phyloP scores from a whole-genome alignment of 805 yeast genomes.

The Danielia reshetovae region DNA sequence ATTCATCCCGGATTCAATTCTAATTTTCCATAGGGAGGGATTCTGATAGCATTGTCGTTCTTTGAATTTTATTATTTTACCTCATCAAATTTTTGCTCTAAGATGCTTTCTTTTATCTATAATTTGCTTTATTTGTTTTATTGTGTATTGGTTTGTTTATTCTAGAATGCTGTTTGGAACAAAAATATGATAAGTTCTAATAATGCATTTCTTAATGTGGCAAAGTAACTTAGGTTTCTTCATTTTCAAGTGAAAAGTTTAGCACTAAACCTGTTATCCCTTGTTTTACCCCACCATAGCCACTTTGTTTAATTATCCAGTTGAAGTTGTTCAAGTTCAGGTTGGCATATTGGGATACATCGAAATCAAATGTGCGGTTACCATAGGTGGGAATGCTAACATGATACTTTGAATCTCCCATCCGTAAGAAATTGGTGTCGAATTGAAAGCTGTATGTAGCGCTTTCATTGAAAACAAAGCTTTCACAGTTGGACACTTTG shows the following conservation, averaged over 20 bases:
- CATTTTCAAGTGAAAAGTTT: constrained; percentile 36
- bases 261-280: constrained; percentile 34
- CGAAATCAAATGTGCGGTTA: constrained; percentile 42
- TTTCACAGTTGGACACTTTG: constrained; percentile 30
- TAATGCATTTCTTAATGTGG: not conserved
- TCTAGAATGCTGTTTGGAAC: too few relatives aligned
- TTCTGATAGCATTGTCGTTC: too few relatives aligned
- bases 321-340: constrained; percentile 43
- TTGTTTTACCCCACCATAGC: constrained; percentile 27
- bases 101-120: not conserved
- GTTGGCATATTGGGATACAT: constrained; percentile 40
- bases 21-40: too few relatives aligned
- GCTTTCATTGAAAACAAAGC: constrained; percentile 38
- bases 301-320: constrained; percentile 40
- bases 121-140: too few relatives aligned
- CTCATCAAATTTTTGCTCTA: too few relatives aligned
- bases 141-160: too few relatives aligned
- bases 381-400: constrained; percentile 48
- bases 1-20: too few relatives aligned
- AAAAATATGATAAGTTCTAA: too few relatives aligned
- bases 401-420: constrained; percentile 47
- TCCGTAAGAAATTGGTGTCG: constrained; percentile 49
- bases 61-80: too few relatives aligned
- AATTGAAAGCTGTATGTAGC: constrained; percentile 46
- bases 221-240: constrained; percentile 15